A percentile compares a stretch with the other conserved stretches of the same genome.
Evolutionary conservation across 331 rosid genomes (phyloP).

Genomic region (Rosa hybrid): DNA sequence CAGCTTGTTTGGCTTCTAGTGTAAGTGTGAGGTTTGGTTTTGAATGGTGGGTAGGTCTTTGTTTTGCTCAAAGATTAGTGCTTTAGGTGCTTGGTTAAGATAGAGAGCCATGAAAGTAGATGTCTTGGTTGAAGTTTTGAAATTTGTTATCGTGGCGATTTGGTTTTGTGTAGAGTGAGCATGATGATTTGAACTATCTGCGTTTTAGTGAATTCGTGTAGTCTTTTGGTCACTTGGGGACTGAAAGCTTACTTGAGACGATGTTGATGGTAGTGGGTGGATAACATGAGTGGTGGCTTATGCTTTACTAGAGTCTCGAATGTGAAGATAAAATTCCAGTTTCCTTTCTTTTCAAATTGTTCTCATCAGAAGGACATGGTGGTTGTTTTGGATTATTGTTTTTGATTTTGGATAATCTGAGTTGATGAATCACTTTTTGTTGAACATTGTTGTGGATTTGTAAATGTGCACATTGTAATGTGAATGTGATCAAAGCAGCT

Average conservation of each 20-base stretch:
- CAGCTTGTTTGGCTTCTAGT: not conserved
- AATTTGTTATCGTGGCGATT: not conserved
- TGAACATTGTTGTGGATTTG: conserved; percentile 13
- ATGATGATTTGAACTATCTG: not conserved
- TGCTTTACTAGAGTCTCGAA: conserved; percentile 8
- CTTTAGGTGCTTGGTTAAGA: not conserved
- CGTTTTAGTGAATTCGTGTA: not conserved
- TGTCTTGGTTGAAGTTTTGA: not conserved
- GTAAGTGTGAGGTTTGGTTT: not conserved
- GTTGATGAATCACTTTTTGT: conserved; percentile 4
- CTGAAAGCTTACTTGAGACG: not conserved
- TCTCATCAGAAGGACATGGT: conserved; percentile 18
- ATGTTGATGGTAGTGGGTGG: not conserved
- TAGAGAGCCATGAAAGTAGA: not conserved
- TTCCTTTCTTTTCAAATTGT: not conserved
- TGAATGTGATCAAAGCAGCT: not conserved
- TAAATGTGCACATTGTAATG: conserved; percentile 14
- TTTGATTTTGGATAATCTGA: not conserved
- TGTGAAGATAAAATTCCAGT: not conserved
- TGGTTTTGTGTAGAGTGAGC: not conserved
- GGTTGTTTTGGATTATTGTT: conserved; percentile 14
- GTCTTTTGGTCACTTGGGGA: not conserved
- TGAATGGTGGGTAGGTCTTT: conserved; percentile 11
- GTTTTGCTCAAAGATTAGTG: not conserved
- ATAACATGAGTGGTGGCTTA: not conserved